A percentile compares a stretch with the other conserved stretches of the same genome.
These are phyloP conservation scores for Jackrogersella multiformis DNA, from an alignment of 495 filamentous ascomycete species.

Conservation along the genomic window DNA sequence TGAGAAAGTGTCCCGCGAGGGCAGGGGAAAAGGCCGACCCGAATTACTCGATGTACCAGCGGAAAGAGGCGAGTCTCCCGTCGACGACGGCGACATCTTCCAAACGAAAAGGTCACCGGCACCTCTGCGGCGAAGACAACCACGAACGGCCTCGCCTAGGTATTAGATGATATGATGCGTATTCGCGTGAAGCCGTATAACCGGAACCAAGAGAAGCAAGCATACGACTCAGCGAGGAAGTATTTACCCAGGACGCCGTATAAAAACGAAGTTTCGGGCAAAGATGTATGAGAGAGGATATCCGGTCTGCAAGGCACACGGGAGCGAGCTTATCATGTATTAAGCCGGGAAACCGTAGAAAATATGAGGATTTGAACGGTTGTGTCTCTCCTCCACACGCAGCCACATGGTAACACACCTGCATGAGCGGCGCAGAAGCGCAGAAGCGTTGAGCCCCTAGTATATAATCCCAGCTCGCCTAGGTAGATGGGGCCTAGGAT, in stretches of 20 bases:
- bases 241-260: conserved; percentile 41
- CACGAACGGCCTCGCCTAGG: conserved; percentile 33
- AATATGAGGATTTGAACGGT: conserved; percentile 29
- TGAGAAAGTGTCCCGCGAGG: conserved; percentile 56
- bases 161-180: conserved; percentile 31
- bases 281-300: conserved; percentile 41
- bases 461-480: conserved; percentile 30
- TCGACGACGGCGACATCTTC: conserved; percentile 61
- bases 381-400: conserved; percentile 36
- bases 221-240: conserved; percentile 40
- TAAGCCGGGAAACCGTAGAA: conserved; percentile 38
- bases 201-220: conserved; percentile 31
- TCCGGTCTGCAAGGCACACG: conserved; percentile 50
- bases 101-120: conserved; percentile 27
- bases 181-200: conserved; percentile 36
- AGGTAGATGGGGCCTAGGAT: too few relatives aligned
- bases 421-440: conserved; percentile 44
- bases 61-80: conserved; percentile 60
- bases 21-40: conserved; percentile 55
- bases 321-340: conserved; percentile 47
- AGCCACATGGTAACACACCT: conserved; percentile 41
- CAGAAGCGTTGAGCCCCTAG: conserved; percentile 41
- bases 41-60: conserved; percentile 50
- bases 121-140: conserved; percentile 29
- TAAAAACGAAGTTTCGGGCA: conserved; percentile 35